Base-by-base conservation (phyloP, 2,329 filamentous ascomycete species). In the Parastagonospora avenae region DNA sequence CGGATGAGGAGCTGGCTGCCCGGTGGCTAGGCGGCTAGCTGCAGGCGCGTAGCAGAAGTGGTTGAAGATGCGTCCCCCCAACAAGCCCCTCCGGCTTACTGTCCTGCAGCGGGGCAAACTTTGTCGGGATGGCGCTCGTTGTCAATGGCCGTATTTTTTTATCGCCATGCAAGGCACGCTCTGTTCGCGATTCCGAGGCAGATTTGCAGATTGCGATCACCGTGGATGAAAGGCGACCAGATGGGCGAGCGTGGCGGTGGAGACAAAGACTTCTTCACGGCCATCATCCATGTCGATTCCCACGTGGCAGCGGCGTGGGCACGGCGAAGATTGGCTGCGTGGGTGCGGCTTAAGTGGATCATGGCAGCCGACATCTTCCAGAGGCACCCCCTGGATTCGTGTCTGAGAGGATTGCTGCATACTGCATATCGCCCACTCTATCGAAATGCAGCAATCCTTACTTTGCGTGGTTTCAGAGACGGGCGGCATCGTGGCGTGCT, bases 291-390 rank as follows among this genome's bases (percentile, higher is more conserved):
- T 24, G 19, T 24, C 19, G 52, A 52, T 54, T 59, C 32, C 31
- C 55, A 63, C 59, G 62, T 62, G 60, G 60, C 55, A 50, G 44
- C 36, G 48, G 56, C 62, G 56, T 59, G 57, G 62, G 60, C n/a
- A 42, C 45, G 36, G 40, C 38, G 43, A 39, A 36, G 24, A 44
- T 44, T 36, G 41, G 51, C 38, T 46, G 46, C n/a, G 37, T 14
- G 8, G 38, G 10, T 29, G 38, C 38, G 8, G 10, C 19, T 5
- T 40, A 8, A 27, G 38, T 24, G 19, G 19, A 24, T 5, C 19
- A 24, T 5, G 3, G 19, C 19, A 24, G 19, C 19, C 19, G 19
- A 12, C 8, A n/a, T 29, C 12, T 10, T 8, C 11, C 16, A 39
- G 37, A 40, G 19, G 38, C 3, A 14, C 28, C 48, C 47, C 44